Evolutionary conservation across 2,329 filamentous ascomycete genomes (phyloP).

Genomic region (Cladosporium oxysporum): DNA sequence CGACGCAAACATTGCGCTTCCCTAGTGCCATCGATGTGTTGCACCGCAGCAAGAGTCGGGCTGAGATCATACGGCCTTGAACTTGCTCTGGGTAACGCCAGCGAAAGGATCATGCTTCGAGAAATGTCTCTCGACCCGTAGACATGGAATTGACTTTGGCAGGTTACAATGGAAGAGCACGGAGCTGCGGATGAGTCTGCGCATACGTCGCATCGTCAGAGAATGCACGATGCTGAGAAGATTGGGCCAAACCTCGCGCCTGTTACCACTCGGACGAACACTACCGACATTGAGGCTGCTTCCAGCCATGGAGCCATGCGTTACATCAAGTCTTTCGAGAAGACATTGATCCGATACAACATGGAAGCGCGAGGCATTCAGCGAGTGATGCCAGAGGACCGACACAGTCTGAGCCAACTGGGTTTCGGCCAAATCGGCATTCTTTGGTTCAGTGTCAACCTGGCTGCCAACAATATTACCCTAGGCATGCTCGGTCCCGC

Average conservation of each 20-base stretch:
- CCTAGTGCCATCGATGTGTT: conserved; percentile 25
- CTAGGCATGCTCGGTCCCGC: conserved; percentile 64
- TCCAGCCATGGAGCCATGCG: conserved; percentile 11
- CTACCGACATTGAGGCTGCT: conserved; percentile 6
- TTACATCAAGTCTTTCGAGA: conserved; percentile 38
- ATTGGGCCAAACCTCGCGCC: conserved; percentile 14
- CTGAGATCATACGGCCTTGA: conserved; percentile 57
- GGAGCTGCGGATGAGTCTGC: conserved; percentile 11
- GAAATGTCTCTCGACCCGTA: not conserved
- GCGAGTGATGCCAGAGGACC: conserved; percentile 57
- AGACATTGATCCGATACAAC: conserved; percentile 52
- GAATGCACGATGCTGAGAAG: conserved; percentile 6
- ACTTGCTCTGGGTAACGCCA: conserved; percentile 57
- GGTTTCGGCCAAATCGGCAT: conserved; percentile 59
- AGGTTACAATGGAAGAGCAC: conserved; percentile 35
- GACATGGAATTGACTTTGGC: conserved; percentile 35
- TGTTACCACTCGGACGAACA: conserved; percentile 3
- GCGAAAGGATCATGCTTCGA: conserved; percentile 57
- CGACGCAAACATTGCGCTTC: conserved; percentile 34
- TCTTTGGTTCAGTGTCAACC: conserved; percentile 64
- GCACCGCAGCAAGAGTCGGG: conserved; percentile 25
- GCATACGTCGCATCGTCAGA: not conserved
- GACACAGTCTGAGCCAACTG: conserved; percentile 53
- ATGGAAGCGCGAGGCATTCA: conserved; percentile 63
- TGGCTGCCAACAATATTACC: conserved; percentile 64